phyloP scores from a whole-genome alignment of 1,284 basidiomycete species.

The Tylopilus sp. region DNA sequence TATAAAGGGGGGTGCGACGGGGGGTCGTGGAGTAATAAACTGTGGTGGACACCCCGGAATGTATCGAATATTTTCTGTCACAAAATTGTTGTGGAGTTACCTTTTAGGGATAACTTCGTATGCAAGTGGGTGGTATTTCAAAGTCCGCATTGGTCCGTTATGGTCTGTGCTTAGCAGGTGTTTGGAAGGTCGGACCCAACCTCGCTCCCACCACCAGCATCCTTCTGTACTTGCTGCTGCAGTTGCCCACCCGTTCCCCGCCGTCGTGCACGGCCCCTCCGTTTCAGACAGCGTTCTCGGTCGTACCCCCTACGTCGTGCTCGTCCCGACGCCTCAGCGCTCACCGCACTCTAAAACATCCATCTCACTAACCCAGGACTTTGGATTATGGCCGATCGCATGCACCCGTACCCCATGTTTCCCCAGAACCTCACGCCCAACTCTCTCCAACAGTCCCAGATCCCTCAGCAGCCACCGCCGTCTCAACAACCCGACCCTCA shows the following conservation, averaged over 20 bases:
- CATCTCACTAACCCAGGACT: constrained; percentile 26
- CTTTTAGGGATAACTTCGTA: constrained; percentile 12
- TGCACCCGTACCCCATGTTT: constrained; percentile 48
- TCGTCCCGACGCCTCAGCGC: constrained; percentile 19
- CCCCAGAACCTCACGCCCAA: constrained; percentile 44
- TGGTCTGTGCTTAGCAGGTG: constrained; percentile 38
- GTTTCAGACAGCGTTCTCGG: constrained; percentile 8
- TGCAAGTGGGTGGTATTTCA: constrained; percentile 23
- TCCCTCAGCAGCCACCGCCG: constrained; percentile 39
- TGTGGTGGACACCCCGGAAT: too few relatives aligned
- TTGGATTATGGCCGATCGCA: constrained; percentile 59
- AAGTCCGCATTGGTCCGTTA: constrained; percentile 35
- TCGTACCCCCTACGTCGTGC: constrained; percentile 17
- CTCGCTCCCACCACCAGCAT: constrained; percentile 41
- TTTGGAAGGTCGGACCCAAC: constrained; percentile 40
- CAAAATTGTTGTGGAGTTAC: constrained; percentile 20
- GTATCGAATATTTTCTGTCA: constrained; percentile 18
- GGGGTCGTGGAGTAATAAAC: background rate
- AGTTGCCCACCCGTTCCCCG: constrained; percentile 16
- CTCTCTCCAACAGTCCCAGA: constrained; percentile 46
- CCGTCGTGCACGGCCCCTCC: constrained; percentile 23
- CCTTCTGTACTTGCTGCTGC: constrained; percentile 32
- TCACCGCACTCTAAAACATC: constrained; percentile 28
- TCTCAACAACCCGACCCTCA: constrained; percentile 38
- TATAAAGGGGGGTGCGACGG: background rate